Percentiles rank a stretch among this genome's conserved stretches.
These are phyloP conservation scores for Coemansia sp. DNA, from an alignment of 192 early-diverging fungal species.

Conservation along the genomic window DNA sequence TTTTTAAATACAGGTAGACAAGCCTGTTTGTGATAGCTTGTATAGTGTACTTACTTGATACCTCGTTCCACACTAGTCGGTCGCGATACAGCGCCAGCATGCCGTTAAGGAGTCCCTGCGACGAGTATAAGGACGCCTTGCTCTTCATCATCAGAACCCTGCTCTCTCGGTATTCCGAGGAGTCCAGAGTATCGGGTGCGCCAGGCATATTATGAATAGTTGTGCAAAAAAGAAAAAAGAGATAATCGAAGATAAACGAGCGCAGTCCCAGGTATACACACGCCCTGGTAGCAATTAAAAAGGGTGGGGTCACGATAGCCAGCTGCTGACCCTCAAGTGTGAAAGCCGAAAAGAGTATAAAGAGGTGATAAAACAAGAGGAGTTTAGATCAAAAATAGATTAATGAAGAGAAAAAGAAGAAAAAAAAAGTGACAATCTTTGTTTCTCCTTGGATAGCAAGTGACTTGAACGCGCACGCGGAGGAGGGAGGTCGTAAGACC, in stretches of 20 bases:
- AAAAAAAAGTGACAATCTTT: neutral
- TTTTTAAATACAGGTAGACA: neutral
- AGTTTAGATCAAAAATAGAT: neutral
- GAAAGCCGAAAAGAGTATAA: neutral
- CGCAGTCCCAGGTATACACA: too few species aligned
- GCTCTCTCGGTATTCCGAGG: conserved; percentile 6
- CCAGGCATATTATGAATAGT: conserved; percentile 28
- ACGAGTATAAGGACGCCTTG: conserved; percentile 48
- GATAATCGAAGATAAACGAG: neutral
- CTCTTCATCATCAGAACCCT: conserved; percentile 34
- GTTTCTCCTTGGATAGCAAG: neutral
- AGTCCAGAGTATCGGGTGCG: conserved; percentile 26
- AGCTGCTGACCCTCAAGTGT: too few species aligned
- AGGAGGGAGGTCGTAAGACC: neutral
- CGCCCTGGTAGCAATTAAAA: too few species aligned
- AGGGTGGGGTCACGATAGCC: too few species aligned
- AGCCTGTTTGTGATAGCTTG: neutral
- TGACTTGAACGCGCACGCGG: neutral
- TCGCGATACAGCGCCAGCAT: conserved; percentile 40
- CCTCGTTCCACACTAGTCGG: conserved; percentile 42
- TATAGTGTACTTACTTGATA: conserved; percentile 32
- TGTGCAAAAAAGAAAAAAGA: neutral
- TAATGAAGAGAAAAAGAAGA: neutral
- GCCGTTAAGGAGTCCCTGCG: conserved; percentile 45
- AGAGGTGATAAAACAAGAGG: neutral